These are phyloP conservation scores for Nigrospora oryzae DNA, from an alignment of 2,329 filamentous ascomycete species.

Conservation along the genomic window DNA sequence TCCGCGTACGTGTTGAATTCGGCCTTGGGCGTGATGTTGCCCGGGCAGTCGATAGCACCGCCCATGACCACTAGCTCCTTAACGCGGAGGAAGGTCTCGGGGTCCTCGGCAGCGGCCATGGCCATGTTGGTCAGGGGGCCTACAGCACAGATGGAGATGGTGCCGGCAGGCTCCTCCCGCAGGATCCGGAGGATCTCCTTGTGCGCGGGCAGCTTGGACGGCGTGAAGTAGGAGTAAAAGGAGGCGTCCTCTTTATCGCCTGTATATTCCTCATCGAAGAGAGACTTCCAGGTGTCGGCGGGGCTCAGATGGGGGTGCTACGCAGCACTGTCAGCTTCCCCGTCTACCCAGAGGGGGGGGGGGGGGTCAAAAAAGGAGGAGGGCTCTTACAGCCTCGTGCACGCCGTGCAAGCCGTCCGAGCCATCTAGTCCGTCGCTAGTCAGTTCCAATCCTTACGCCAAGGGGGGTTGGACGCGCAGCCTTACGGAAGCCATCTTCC, in stretches of 20 bases:
- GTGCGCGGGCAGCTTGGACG: slow-evolving; percentile 66
- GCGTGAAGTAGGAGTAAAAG: slow-evolving; percentile 58
- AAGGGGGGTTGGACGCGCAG: neutral
- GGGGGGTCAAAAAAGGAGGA: no score
- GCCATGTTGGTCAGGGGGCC: slow-evolving; percentile 93
- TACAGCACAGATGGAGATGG: slow-evolving; percentile 81
- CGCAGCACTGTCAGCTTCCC: neutral
- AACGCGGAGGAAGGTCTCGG: slow-evolving; percentile 77
- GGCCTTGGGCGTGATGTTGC: slow-evolving; percentile 77
- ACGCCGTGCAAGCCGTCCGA: slow-evolving; percentile 70
- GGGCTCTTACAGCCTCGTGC: slow-evolving; percentile 44
- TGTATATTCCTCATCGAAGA: slow-evolving; percentile 44
- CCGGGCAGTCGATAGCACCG: slow-evolving; percentile 65
- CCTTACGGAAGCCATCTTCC: slow-evolving; percentile 81
- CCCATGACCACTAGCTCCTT: slow-evolving; percentile 97
- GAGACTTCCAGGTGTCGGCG: slow-evolving; percentile 62
- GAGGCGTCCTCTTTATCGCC: slow-evolving; percentile 27
- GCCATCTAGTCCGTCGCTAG: slow-evolving; percentile 45
- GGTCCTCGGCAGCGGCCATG: slow-evolving; percentile 77
- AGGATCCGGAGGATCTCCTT: slow-evolving; percentile 86
- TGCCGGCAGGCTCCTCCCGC: slow-evolving; percentile 70
- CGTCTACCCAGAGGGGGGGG: no score
- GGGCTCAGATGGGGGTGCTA: slow-evolving; percentile 67
- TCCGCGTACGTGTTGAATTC: slow-evolving; percentile 98
- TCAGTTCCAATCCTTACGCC: neutral